Evolutionary conservation across 257 asterid genomes (phyloP).

Genomic region (Coffea eugenioides): DNA sequence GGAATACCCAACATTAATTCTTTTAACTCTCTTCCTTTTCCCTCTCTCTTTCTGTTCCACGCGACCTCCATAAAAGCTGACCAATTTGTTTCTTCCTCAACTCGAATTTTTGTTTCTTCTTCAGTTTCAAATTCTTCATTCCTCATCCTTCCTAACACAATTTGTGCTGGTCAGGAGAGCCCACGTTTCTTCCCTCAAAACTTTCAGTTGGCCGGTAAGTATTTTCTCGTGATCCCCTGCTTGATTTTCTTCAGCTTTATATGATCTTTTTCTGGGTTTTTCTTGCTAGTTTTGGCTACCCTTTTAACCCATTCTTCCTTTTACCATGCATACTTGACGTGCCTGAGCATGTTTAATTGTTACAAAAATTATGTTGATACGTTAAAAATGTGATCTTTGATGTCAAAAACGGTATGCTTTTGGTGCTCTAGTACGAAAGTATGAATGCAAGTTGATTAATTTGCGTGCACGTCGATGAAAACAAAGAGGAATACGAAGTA

Average conservation of each 20-base stretch:
- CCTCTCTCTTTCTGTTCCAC: slow-evolving; percentile 2
- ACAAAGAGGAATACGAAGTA: background rate
- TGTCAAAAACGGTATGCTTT: background rate
- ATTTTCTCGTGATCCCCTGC: slow-evolving; percentile 17
- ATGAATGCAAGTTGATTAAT: background rate
- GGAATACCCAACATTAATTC: background rate
- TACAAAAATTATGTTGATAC: background rate
- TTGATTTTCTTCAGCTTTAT: background rate
- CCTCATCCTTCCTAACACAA: background rate
- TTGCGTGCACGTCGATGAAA: slow-evolving; percentile 4
- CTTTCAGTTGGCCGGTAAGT: slow-evolving; percentile 5
- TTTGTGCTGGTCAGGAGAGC: background rate
- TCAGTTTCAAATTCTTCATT: slow-evolving; percentile 2
- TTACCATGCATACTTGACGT: background rate
- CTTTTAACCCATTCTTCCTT: background rate
- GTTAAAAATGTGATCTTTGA: slow-evolving; percentile 10
- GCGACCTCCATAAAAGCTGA: slow-evolving; percentile 8
- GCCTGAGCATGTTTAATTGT: background rate
- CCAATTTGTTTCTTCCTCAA: slow-evolving; percentile 11
- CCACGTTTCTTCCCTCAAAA: slow-evolving; percentile 15
- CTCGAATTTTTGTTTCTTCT: slow-evolving; percentile 1
- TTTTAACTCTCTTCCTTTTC: background rate
- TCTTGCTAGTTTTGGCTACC: slow-evolving; percentile 3
- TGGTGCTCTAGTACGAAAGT: background rate
- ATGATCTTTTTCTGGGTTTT: slow-evolving; percentile 10